phyloP scores from a whole-genome alignment of 73 alveolate genomes.

The Paramecium sexaurelia region DNA sequence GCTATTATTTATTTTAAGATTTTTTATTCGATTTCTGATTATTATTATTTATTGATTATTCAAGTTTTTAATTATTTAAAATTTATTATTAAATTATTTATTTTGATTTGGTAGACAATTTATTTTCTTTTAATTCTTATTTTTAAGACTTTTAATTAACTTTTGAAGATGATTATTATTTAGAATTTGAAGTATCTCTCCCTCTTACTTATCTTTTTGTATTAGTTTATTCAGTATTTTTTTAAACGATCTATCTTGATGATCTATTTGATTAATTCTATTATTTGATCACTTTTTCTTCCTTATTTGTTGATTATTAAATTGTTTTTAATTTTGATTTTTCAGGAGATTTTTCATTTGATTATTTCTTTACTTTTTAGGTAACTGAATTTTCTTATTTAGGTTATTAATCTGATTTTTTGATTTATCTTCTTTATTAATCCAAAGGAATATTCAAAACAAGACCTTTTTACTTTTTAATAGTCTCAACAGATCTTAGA shows the following conservation, averaged over 20 bases:
- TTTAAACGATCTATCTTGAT: too few relatives aligned
- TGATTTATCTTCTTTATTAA: not conserved
- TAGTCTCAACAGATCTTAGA: not conserved
- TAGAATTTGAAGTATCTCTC: not conserved
- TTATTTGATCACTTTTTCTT: not conserved
- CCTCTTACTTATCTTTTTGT: not conserved
- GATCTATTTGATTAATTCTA: not conserved
- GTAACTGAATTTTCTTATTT: not conserved
- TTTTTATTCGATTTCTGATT: not conserved
- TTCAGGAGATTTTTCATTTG: not conserved
- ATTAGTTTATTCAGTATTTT: not conserved
- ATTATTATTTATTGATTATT: not conserved
- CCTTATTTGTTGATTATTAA: not conserved
- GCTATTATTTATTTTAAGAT: constrained; percentile 31
- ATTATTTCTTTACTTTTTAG: not conserved
- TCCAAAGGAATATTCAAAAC: too few relatives aligned
- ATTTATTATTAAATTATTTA: not conserved
- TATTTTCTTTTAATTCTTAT: not conserved
- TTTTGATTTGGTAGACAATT: not conserved
- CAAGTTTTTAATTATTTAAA: not conserved
- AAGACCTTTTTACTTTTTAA: too few relatives aligned
- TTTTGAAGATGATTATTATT: not conserved
- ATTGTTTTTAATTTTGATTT: not conserved
- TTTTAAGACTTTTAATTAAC: not conserved
- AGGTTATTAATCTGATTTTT: not conserved